These are phyloP conservation scores for Ploettnerulaceae sp. DNA, from an alignment of 2,329 filamentous ascomycete genomes.

Conservation along the genomic window DNA sequence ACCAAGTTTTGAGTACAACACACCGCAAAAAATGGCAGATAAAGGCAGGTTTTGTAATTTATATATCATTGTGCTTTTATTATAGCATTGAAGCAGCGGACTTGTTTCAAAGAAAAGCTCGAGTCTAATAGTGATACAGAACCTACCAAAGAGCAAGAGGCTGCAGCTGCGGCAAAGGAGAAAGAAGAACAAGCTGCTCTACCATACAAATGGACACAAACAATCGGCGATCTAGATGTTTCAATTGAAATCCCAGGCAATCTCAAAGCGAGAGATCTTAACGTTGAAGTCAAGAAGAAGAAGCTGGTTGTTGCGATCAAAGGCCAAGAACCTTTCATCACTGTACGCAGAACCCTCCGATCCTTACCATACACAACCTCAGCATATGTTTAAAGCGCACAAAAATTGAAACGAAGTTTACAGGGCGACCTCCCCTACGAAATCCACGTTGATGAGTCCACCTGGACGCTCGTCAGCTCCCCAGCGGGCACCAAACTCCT, in stretches of 20 bases:
- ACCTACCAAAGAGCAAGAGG: slow-evolving; percentile 46
- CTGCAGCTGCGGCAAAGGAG: slow-evolving; percentile 64
- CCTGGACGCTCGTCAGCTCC: slow-evolving; percentile 81
- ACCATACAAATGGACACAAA: slow-evolving; percentile 97
- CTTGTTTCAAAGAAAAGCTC: neutral
- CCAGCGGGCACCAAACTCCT: slow-evolving; percentile 61
- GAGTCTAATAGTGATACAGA: slow-evolving; percentile 19
- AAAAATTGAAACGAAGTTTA: too few species aligned
- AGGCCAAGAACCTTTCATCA: slow-evolving; percentile 79
- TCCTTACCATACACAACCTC: neutral
- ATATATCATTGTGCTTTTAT: too few species aligned
- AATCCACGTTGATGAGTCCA: slow-evolving; percentile 79
- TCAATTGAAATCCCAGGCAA: slow-evolving; percentile 73
- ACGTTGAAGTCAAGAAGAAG: slow-evolving; percentile 75
- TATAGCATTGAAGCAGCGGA: neutral
- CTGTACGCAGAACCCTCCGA: slow-evolving; percentile 46
- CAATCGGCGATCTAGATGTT: slow-evolving; percentile 82
- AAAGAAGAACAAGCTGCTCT: slow-evolving; percentile 81
- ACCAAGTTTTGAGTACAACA: slow-evolving; percentile 1
- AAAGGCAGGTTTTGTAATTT: neutral
- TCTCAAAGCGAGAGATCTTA: slow-evolving; percentile 77
- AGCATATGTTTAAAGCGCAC: neutral
- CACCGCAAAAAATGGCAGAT: slow-evolving; percentile 24
- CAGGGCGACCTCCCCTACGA: slow-evolving; percentile 82
- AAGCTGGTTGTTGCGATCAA: slow-evolving; percentile 78